These are phyloP conservation scores for Scenedesmus sp. DNA, from an alignment of 163 green algal species.

Conservation along the genomic window DNA sequence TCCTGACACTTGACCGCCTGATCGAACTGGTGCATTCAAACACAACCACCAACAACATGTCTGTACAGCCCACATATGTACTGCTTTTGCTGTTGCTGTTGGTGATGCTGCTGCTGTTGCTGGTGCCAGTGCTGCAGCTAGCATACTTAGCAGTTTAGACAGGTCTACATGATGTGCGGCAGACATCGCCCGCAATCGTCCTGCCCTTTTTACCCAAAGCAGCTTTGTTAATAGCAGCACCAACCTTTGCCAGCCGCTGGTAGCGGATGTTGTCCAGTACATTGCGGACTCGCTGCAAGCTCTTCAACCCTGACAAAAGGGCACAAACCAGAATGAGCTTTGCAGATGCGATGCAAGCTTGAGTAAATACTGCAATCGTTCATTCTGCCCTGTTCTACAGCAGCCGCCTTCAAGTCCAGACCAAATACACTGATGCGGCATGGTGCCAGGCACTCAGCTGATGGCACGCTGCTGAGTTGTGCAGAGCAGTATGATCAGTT, in stretches of 20 bases:
- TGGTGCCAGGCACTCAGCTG: background rate
- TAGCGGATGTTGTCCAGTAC: constrained; percentile 11
- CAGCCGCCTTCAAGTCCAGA: too few relatives aligned
- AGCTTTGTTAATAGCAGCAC: background rate
- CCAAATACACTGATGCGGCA: background rate
- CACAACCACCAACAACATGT: background rate
- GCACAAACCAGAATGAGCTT: background rate
- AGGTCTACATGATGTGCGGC: too few relatives aligned
- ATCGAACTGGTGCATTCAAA: too few relatives aligned
- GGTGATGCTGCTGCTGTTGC: too few relatives aligned
- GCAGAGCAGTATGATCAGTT: background rate
- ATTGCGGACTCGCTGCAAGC: background rate
- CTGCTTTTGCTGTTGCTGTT: background rate
- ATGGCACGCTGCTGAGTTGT: background rate
- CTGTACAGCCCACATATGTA: background rate
- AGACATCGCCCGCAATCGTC: too few relatives aligned
- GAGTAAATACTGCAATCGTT: too few relatives aligned
- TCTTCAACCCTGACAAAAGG: constrained; percentile 8
- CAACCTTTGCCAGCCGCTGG: constrained; percentile 31
- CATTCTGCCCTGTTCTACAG: too few relatives aligned
- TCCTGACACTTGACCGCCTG: too few relatives aligned
- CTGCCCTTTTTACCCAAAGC: too few relatives aligned
- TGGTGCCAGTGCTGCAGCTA: background rate
- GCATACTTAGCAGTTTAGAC: too few relatives aligned
- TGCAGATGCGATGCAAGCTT: background rate